Evolutionary conservation across 1,284 basidiomycete genomes (phyloP), one percentile per base, ranked within the genome.

Genomic region (Pisolithus thermaeus): DNA sequence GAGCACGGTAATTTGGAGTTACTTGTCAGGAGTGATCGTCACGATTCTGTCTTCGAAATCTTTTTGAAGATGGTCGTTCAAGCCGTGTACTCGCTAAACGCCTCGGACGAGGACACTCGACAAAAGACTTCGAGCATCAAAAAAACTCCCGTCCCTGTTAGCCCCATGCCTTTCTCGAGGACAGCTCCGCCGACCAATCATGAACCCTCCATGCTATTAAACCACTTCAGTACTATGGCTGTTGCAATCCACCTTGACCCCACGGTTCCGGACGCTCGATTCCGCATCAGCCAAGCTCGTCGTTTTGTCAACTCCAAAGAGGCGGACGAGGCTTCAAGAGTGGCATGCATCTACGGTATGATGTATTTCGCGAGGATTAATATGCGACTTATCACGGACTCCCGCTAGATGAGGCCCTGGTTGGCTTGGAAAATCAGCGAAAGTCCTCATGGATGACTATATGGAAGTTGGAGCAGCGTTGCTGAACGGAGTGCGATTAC

Each of bases 211-310:
- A 85, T 87, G 74, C 75, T 97, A 11, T 85, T 89, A 67, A 97
- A 98, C 67, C 85, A 95, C 25, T 87, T 92, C 61, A 82, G 81
- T 41, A 83, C 88, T 14, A 77, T 91, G 58, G 81, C 89, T n/a
- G n/a, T n/a, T n/a, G n/a, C n/a, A n/a, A 78, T 92, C 46, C 80
- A 87, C 59, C 78, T 96, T 36, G 83, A 88, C 45, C 81, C 85
- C 0, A 71, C 73, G 0, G 63, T 73, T 3, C 57, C 73, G 1
- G 74, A 79, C 18, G 73, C 83, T 51, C 70, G 74, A 4, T 73
- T 76, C 46, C 78, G 83, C 12, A 65, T 92, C 27, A 66, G 73
- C 9, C 81, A 81, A 53, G 85, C 85, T 11, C 81, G 77, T 35
- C 75, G 75, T 28, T 90, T 87, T 51, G 75, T 94, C 44, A 73